phyloP scores from a whole-genome alignment of 148 eudicot species.

The Beta vulgaris region DNA sequence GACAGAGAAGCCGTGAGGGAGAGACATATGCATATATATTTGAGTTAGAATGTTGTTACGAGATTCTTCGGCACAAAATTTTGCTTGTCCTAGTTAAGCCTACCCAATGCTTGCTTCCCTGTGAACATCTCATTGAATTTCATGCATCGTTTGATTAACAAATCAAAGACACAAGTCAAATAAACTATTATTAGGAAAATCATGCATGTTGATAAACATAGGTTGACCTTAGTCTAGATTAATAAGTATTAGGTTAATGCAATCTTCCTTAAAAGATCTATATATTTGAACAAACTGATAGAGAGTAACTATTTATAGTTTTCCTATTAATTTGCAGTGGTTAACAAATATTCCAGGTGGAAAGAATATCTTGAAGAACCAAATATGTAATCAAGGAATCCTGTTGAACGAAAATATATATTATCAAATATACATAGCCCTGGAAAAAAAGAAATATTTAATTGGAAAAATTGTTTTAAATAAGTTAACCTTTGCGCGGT shows the following conservation, averaged over 20 bases:
- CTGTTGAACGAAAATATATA: background rate
- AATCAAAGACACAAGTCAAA: conserved; percentile 6
- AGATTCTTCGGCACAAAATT: conserved; percentile 15
- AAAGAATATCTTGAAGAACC: background rate
- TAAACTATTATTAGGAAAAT: background rate
- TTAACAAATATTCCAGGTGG: background rate
- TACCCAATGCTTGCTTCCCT: conserved; percentile 19
- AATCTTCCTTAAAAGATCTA: background rate
- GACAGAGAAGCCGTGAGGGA: background rate
- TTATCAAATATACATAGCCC: background rate
- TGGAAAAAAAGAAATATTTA: too few relatives aligned
- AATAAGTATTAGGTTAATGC: background rate
- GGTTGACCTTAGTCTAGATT: background rate
- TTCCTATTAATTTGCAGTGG: background rate
- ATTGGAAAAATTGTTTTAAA: too few relatives aligned
- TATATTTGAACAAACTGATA: background rate
- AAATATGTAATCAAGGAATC: background rate
- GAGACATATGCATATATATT: conserved; percentile 10
- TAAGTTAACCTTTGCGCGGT: too few relatives aligned
- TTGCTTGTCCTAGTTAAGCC: conserved; percentile 14
- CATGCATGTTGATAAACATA: background rate
- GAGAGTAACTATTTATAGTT: too few relatives aligned
- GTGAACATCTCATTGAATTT: conserved; percentile 23
- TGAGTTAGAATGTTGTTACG: conserved; percentile 27
- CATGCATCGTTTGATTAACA: conserved; percentile 18